Evolutionary conservation across 345 rosid genomes (phyloP).

Genomic region (Mangifera indica): DNA sequence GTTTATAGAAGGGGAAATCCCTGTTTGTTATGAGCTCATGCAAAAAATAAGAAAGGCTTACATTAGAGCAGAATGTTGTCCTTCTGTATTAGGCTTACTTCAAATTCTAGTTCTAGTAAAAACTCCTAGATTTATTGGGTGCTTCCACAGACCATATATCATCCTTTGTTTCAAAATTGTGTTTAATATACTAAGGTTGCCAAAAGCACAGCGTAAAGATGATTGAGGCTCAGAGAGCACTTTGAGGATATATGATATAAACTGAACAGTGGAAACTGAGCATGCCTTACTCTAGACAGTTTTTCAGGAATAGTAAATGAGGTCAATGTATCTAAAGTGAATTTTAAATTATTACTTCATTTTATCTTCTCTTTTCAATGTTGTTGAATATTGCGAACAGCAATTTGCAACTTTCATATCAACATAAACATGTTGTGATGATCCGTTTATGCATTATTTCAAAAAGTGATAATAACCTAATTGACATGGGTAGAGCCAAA

Average conservation of each 20-base stretch:
- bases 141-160: background rate
- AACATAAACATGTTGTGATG: too few species aligned
- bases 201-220: background rate
- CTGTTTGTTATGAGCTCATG: background rate
- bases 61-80: background rate
- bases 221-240: background rate
- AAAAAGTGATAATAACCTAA: too few species aligned
- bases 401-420: too few species aligned
- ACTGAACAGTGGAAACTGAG: background rate
- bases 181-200: slow-evolving; percentile 4
- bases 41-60: background rate
- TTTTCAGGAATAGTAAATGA: background rate
- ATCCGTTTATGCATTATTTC: too few species aligned
- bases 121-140: slow-evolving; percentile 3
- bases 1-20: background rate
- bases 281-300: background rate
- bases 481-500: too few species aligned
- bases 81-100: background rate
- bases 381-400: too few species aligned
- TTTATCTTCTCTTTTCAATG: background rate
- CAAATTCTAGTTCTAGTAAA: background rate
- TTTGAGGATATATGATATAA: background rate
- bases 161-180: background rate
- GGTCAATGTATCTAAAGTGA: too few species aligned
- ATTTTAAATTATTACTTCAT: background rate